Conservation (phyloP, 2,329 filamentous ascomycete genomes). For the Fusarium luffae region DNA sequence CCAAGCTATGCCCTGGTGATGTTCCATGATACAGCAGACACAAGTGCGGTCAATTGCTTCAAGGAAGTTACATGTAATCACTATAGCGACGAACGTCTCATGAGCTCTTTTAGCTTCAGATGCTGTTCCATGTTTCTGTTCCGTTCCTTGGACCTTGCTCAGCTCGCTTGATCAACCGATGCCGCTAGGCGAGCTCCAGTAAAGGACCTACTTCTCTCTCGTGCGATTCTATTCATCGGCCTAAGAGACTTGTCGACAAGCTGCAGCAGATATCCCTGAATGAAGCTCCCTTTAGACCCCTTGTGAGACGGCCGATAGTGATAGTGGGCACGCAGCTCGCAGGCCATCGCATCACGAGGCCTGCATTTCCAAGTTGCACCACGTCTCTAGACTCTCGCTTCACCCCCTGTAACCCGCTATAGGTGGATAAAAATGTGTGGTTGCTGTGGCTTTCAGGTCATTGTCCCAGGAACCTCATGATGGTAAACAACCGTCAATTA, state of each 20-base stretch:
- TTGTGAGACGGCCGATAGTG: slow-evolving; percentile 24
- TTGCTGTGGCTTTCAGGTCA: slow-evolving; percentile 35
- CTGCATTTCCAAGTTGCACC: slow-evolving; percentile 40
- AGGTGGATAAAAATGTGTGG: slow-evolving; percentile 30
- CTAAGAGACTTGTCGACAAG: slow-evolving; percentile 22
- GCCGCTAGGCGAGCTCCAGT: slow-evolving; percentile 25
- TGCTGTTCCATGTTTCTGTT: slow-evolving; percentile 1
- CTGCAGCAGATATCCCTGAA: slow-evolving; percentile 34
- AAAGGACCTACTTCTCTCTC: slow-evolving; percentile 18
- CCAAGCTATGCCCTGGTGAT: slow-evolving; percentile 33
- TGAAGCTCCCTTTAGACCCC: slow-evolving; percentile 9
- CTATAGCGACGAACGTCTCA: slow-evolving; percentile 33
- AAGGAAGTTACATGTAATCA: slow-evolving; percentile 28
- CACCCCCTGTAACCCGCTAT: slow-evolving; percentile 36
- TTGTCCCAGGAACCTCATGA: slow-evolving; percentile 12
- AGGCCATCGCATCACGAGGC: slow-evolving; percentile 39
- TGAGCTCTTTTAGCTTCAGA: slow-evolving; percentile 27
- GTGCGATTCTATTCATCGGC: slow-evolving; percentile 25
- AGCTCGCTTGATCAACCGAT: slow-evolving; percentile 36
- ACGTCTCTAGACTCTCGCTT: slow-evolving; percentile 33
- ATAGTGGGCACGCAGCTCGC: slow-evolving; percentile 26
- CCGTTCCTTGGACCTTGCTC: slow-evolving; percentile 22
- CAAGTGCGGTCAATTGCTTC: slow-evolving; percentile 35
- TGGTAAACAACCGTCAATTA: slow-evolving; percentile 23
- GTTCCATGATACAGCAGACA: neutral